A percentile compares a stretch with the other conserved stretches of the same genome.
These are phyloP conservation scores for Lasiosphaeria miniovina DNA, from an alignment of 495 filamentous ascomycete species.

Conservation along the genomic window DNA sequence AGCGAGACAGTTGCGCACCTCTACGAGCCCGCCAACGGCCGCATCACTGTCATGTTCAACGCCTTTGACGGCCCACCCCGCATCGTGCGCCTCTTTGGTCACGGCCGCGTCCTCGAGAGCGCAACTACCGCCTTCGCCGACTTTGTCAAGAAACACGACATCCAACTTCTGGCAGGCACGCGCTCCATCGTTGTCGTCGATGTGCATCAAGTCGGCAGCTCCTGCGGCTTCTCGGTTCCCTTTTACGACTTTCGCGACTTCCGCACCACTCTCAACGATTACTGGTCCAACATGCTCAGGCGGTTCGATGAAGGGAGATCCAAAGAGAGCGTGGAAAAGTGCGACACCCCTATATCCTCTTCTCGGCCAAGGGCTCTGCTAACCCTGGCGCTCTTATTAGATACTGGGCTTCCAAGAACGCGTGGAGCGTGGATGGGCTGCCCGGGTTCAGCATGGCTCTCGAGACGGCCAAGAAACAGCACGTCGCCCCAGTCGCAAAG, in stretches of 20 bases:
- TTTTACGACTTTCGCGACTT: slow-evolving; percentile 50
- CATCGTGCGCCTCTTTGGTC: slow-evolving; percentile 70
- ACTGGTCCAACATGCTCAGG: slow-evolving; percentile 43
- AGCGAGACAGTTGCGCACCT: slow-evolving; percentile 70
- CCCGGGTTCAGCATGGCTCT: slow-evolving; percentile 47
- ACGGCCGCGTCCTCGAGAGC: slow-evolving; percentile 61
- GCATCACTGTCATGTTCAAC: slow-evolving; percentile 70
- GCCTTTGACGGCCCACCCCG: slow-evolving; percentile 61
- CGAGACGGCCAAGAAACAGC: slow-evolving; percentile 37
- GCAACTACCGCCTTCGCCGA: slow-evolving; percentile 45
- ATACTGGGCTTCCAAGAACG: slow-evolving; percentile 58
- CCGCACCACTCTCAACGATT: slow-evolving; percentile 46
- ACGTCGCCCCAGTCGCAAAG: slow-evolving; percentile 50
- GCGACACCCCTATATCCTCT: slow-evolving; percentile 4
- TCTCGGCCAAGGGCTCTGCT: background rate
- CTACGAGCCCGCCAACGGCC: slow-evolving; percentile 63
- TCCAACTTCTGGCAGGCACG: slow-evolving; percentile 44
- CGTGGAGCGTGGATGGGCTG: slow-evolving; percentile 52
- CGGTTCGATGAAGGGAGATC: slow-evolving; percentile 40
- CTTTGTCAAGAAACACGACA: slow-evolving; percentile 45
- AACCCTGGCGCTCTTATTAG: slow-evolving; percentile 20
- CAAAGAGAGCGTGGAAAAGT: slow-evolving; percentile 52
- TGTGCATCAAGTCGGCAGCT: slow-evolving; percentile 59
- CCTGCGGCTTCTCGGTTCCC: slow-evolving; percentile 55
- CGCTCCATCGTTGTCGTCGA: slow-evolving; percentile 63